Base-by-base conservation (phyloP, 2,329 filamentous ascomycete genomes). In the Hypoxylon sp. region DNA sequence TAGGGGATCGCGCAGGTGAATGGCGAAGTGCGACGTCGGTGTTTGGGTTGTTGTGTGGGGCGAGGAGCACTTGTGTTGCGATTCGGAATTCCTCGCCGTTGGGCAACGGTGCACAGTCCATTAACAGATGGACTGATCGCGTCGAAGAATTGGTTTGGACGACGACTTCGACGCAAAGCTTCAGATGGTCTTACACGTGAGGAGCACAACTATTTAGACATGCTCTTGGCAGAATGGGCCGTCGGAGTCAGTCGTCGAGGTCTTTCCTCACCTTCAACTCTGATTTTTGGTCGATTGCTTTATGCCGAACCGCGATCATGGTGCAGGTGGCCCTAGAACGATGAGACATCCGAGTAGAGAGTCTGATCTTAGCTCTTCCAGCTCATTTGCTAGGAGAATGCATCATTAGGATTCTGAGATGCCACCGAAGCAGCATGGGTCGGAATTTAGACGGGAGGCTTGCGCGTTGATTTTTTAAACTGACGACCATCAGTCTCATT, bases 41-140 rank as follows among this genome's bases (percentile, higher is more conserved):
- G 46, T 50, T 34, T 59, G 54, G 52, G 49, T 26, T 39, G 48
- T 56, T 46, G 47, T 53, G 43, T 62, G 66, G 28, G 32, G n/a
- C 43, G 28, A 47, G 53, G 39, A 59, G 46, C 49, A 62, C 56
- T 32, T 50, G 60, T 60, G 67, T 63, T 30, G 51, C 58, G 15
- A 28, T 46, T 61, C 43, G 50, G 56, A 47, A 48, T 54, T 52
- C 37, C 43, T 46, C 32, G 53, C 54, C 46, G 59, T 55, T 51
- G 1, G 44, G 50, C 26, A 56, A 55, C 28, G 44, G 49, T 48
- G 22, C 20, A 61, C 43, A 47, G 41, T 50, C 22, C 19, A 41
- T 20, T 24, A 37, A 47, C 24, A 19, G 41, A 53, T 17, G 15
- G 44, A 48, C 24, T n/a, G 22, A 49, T 48, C 32, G n/a, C 11